These are phyloP conservation scores for Colletotrichum sansevieriae DNA, from an alignment of 2,329 filamentous ascomycete species.

Conservation along the genomic window DNA sequence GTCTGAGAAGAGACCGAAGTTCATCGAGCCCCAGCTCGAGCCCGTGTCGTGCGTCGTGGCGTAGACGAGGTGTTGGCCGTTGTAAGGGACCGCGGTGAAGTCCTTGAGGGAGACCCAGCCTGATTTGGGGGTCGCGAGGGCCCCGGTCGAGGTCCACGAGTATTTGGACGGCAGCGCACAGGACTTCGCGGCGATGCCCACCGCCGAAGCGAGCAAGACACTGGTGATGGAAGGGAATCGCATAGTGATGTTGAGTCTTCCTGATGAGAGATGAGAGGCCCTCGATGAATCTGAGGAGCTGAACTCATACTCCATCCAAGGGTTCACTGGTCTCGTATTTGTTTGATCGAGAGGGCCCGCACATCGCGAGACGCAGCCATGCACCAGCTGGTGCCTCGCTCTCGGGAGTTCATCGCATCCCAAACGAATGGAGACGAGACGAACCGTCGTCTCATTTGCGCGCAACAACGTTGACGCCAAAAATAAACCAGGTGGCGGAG, in stretches of 20 bases:
- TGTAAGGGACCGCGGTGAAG: slow-evolving; percentile 68
- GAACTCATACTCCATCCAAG: too few species aligned
- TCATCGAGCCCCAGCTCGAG: slow-evolving; percentile 68
- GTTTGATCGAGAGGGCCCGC: too few species aligned
- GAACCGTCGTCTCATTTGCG: slow-evolving; percentile 16
- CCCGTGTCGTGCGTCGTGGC: slow-evolving; percentile 61
- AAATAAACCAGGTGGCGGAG: background rate
- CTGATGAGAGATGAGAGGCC: too few species aligned
- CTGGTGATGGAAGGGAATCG: slow-evolving; percentile 9
- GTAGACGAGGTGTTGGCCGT: slow-evolving; percentile 73
- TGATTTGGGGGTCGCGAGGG: slow-evolving; percentile 64
- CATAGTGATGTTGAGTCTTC: slow-evolving; percentile 9
- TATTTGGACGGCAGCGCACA: slow-evolving; percentile 69
- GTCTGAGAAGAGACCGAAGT: slow-evolving; percentile 66
- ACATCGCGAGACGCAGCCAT: background rate
- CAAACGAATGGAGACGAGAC: background rate
- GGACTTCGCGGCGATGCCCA: slow-evolving; percentile 42
- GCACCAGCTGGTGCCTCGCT: too few species aligned
- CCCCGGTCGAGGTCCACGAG: slow-evolving; percentile 65
- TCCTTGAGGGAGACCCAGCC: slow-evolving; percentile 73
- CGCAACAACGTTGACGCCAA: slow-evolving; percentile 15
- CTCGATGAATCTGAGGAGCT: background rate
- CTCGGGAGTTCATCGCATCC: background rate
- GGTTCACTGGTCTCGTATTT: too few species aligned
- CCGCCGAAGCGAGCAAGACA: slow-evolving; percentile 43